Evolutionary conservation across 2,329 filamentous ascomycete genomes (phyloP).

Genomic region (Ascochyta koolunga): DNA sequence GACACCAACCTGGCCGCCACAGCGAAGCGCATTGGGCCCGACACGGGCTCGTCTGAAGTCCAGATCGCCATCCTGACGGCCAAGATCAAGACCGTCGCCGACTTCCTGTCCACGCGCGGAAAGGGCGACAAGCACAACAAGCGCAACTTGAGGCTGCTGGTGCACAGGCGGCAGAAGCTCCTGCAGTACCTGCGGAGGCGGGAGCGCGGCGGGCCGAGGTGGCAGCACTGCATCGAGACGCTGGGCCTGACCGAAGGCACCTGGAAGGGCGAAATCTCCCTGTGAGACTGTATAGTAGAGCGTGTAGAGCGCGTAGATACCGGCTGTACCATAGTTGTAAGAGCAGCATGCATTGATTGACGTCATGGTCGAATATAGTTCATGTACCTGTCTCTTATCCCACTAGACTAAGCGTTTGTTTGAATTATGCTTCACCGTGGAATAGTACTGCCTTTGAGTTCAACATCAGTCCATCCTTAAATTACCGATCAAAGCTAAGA

Average conservation of each 20-base stretch:
- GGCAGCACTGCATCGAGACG: constrained; percentile 82
- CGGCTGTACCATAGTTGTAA: constrained; percentile 11
- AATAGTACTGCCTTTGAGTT: too few relatives aligned
- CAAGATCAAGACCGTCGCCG: constrained; percentile 84
- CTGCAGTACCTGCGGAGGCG: constrained; percentile 85
- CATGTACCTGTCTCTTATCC: too few relatives aligned
- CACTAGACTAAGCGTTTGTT: too few relatives aligned
- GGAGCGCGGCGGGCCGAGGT: constrained; percentile 89
- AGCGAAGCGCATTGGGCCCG: constrained; percentile 75
- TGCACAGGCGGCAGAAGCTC: constrained; percentile 88
- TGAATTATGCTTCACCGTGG: too few relatives aligned
- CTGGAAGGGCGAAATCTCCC: constrained; percentile 86
- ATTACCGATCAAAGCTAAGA: too few relatives aligned
- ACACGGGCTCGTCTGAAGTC: constrained; percentile 96
- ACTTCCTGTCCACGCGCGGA: constrained; percentile 71
- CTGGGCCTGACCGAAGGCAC: constrained; percentile 86
- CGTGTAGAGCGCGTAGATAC: background rate
- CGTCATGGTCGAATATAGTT: too few relatives aligned
- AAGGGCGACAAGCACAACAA: constrained; percentile 94
- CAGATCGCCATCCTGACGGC: constrained; percentile 94
- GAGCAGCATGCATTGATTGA: too few relatives aligned
- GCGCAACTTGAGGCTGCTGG: constrained; percentile 81
- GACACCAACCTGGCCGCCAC: constrained; percentile 36
- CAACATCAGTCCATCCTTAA: too few relatives aligned
- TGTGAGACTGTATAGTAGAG: constrained; percentile 54